Evolutionary conservation across 257 asterid species (phyloP), one percentile per base, ranked within the genome.

Genomic region (Penstemon davidsonii): DNA sequence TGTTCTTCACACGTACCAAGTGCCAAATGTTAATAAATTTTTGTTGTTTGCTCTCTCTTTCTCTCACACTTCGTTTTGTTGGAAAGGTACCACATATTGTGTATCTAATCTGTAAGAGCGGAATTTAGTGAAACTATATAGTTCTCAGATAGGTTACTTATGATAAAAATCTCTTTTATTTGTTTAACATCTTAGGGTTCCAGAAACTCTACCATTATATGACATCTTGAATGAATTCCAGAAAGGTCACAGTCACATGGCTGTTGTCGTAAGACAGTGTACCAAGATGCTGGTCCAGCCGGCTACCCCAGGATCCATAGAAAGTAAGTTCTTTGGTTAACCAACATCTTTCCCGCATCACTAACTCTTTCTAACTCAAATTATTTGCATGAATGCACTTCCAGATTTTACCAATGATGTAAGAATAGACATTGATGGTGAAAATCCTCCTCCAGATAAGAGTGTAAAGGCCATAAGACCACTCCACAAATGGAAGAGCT

Each of bases 241-340:
- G 56, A 87, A 91, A 73, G 96, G 96, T 19, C 79, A 92, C 81
- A 89, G 98, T 66, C 98, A 91, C 62, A 87, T 91, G 98, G 96
- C 98, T 49, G 96, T 92, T 56, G 98, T 91, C 44, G 90, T 91
- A 78, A 91, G 92, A 80, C 42, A 84, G 68, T 75, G 60, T 78
- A 52, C 55, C 73, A 40, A 73, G 67, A 60, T 25, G 33, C 33
- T 25, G 33, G 33, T 25, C 33, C 33, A 25, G 33, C 33, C 33
- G 1, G 33, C 33, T 25, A 25, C 3, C 33, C 79, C 70, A 39
- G 49, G 80, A 66, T 65, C 71, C 10, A 68, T 49, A 25, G 60
- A 42, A 38, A 60, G 33, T 25, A 25, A 25, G 33, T 25, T 25
- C 33, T 25, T 25, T 25, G 33, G 33, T 25, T 25, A 25, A 25